Evolutionary conservation across 345 rosid genomes (phyloP), one percentile per base, ranked within the genome.

Genomic region (Clarkia xantiana): DNA sequence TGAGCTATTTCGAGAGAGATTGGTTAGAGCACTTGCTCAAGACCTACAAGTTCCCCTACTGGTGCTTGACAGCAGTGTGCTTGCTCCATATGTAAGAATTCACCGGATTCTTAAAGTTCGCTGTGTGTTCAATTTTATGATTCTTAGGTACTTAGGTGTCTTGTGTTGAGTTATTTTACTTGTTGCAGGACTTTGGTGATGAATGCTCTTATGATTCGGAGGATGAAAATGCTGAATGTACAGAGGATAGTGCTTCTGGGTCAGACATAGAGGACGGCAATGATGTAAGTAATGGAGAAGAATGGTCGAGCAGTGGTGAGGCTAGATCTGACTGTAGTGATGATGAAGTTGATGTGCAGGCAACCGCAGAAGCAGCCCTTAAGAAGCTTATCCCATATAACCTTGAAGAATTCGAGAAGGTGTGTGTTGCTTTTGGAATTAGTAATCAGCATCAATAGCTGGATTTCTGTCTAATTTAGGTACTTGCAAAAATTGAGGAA

Each of bases 81-180:
- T 91, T 65, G 90, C 95, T 55, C 90, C 96, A 67, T 84, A 80
- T 71, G 98, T 91, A 79, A 86, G 96, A 64, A 68, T 29, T 29
- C 36, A 29, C 36, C 8, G 7, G 4, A 10, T 29, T 1, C 36
- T 29, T 29, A 29, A 29, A 29, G 36, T 29, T 75, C 41, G 42
- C 55, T 55, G 39, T 48, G 40, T 62, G 18, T 49, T 15, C 18
- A 38, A 29, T 49, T 43, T 22, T 40, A 18, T 11, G 29, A 22
- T 9, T 52, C 43, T n/a, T n/a, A n/a, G n/a, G n/a, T n/a, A n/a
- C 14, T 17, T 45, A 23, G 15, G 3, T 19, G 48, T 42, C 9
- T 9, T 10, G 23, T 39, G 45, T 36, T 40, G 42, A 15, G 54
- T 56, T 49, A n/a, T 68, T 40, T 58, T 22, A 47, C 57, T 18